phyloP scores from a whole-genome alignment of 768 basidiomycete genomes.

The Boletus edulis region DNA sequence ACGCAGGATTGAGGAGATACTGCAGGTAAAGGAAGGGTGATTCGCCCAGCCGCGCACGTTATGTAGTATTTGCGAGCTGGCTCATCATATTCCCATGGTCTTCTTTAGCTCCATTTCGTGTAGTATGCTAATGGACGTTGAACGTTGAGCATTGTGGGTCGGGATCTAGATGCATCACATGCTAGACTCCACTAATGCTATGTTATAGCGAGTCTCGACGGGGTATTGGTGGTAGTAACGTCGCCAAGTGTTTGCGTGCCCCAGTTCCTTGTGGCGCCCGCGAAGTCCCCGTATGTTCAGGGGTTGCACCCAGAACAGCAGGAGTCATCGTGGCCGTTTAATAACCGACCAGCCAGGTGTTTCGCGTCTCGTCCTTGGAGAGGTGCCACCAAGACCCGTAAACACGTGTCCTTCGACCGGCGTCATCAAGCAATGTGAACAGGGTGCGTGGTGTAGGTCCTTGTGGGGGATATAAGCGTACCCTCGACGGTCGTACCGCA shows the following conservation, averaged over 20 bases:
- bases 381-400: slow-evolving; percentile 6
- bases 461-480: slow-evolving; percentile 17
- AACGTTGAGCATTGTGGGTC: not conserved
- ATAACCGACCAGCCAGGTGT: slow-evolving; percentile 26
- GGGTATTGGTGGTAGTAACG: not conserved
- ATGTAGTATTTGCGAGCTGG: slow-evolving; percentile 25
- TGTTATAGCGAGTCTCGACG: slow-evolving; percentile 4
- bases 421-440: slow-evolving; percentile 14
- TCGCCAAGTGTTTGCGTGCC: not conserved
- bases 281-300: slow-evolving; percentile 19
- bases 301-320: slow-evolving; percentile 12
- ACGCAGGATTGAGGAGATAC: slow-evolving; percentile 33
- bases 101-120: slow-evolving; percentile 2
- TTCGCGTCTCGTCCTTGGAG: slow-evolving; percentile 2
- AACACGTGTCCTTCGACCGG: slow-evolving; percentile 13
- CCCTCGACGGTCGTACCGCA: not conserved
- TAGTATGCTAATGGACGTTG: slow-evolving; percentile 6
- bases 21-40: slow-evolving; percentile 31
- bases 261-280: not conserved
- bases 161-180: slow-evolving; percentile 13
- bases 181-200: not conserved
- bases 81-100: slow-evolving; percentile 11
- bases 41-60: slow-evolving; percentile 11
- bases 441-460: slow-evolving; percentile 4
- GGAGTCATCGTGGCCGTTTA: slow-evolving; percentile 26